These are phyloP conservation scores for Annona squamosa DNA, from an alignment of 164 flowering plant species.

Conservation along the genomic window DNA sequence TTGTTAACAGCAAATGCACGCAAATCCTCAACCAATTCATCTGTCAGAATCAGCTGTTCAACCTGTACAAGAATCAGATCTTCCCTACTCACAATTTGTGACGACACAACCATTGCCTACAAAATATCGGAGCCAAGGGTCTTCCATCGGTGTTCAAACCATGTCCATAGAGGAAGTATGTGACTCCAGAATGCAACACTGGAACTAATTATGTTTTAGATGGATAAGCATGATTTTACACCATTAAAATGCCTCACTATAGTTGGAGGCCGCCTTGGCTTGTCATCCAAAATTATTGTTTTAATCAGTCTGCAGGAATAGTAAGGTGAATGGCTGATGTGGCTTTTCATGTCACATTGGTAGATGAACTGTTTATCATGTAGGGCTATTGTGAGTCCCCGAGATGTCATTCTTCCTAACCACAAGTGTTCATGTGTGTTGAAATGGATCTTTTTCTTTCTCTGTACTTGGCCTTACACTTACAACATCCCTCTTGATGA, in stretches of 20 bases:
- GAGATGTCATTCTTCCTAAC: not conserved
- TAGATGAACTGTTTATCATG: not conserved
- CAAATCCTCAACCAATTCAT: constrained; percentile 60
- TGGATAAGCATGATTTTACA: not conserved
- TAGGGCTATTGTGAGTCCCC: not conserved
- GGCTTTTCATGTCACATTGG: not conserved
- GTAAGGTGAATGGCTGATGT: not conserved
- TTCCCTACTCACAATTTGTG: constrained; percentile 66
- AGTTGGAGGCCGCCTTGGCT: not conserved
- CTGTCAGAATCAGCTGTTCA: constrained; percentile 59
- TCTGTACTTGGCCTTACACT: not conserved
- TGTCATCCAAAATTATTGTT: not conserved
- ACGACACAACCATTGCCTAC: constrained; percentile 61
- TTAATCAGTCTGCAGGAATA: not conserved
- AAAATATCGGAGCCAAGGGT: constrained; percentile 46
- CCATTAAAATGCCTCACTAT: not conserved
- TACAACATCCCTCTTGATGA: not conserved
- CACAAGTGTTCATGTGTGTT: not conserved
- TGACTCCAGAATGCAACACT: not conserved
- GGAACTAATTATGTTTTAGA: not conserved
- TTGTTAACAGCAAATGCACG: constrained; percentile 48
- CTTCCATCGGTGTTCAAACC: constrained; percentile 61
- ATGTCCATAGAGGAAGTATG: constrained; percentile 76
- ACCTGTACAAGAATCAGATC: constrained; percentile 63
- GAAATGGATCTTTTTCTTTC: not conserved